These are phyloP conservation scores for Chaetomiaceae sp. DNA, from an alignment of 2,329 filamentous ascomycete genomes.

Conservation along the genomic window DNA sequence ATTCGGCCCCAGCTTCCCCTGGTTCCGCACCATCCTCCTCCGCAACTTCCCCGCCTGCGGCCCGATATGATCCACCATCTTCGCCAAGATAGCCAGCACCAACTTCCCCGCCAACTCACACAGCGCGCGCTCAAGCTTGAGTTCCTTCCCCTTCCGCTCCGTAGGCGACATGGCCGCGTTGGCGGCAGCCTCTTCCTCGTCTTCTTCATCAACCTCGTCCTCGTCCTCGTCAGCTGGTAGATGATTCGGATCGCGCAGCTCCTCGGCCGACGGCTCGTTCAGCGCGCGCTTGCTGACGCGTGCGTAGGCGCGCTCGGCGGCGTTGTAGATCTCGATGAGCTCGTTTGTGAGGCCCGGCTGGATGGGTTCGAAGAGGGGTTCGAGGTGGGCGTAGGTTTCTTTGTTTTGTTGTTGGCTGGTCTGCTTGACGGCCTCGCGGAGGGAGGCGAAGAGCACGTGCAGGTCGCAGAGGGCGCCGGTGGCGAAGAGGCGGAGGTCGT, in stretches of 20 bases:
- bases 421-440: slow-evolving; percentile 54
- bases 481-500: slow-evolving; percentile 72
- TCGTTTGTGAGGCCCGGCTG: slow-evolving; percentile 58
- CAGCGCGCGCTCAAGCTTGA: slow-evolving; percentile 78
- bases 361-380: slow-evolving; percentile 65
- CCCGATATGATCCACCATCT: slow-evolving; percentile 64
- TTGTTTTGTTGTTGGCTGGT: background rate
- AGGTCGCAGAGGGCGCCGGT: slow-evolving; percentile 77
- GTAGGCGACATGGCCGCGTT: slow-evolving; percentile 51
- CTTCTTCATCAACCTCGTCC: slow-evolving; percentile 43
- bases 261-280: slow-evolving; percentile 37
- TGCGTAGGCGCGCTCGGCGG: slow-evolving; percentile 73
- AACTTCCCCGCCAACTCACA: slow-evolving; percentile 84
- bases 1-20: slow-evolving; percentile 73
- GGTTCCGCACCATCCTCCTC: slow-evolving; percentile 72
- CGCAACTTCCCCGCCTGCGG: slow-evolving; percentile 60
- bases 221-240: slow-evolving; percentile 44
- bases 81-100: slow-evolving; percentile 72
- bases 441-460: slow-evolving; percentile 71
- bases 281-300: slow-evolving; percentile 59
- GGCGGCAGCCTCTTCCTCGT: slow-evolving; percentile 49
- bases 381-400: slow-evolving; percentile 48
- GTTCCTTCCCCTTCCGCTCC: slow-evolving; percentile 58
- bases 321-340: slow-evolving; percentile 71
- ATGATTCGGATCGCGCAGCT: slow-evolving; percentile 32